Percentiles rank a stretch among this genome's conserved stretches.
phyloP scores from a whole-genome alignment of 352 stramenopile genomes.

The Globisporangium apiculatum region DNA sequence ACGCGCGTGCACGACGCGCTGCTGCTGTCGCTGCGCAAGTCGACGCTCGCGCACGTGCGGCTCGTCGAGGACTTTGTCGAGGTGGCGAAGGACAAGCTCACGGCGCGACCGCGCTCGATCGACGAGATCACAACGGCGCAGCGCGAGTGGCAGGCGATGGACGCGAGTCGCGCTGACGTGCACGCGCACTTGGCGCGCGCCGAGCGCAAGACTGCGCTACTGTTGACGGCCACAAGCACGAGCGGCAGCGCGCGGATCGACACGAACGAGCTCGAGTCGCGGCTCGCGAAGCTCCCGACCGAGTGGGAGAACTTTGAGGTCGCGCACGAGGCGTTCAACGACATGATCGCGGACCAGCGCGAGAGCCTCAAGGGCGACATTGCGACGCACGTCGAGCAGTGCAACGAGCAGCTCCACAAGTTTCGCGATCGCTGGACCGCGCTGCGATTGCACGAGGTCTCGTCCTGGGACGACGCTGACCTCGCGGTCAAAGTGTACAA shows the following conservation, averaged over 20 bases:
- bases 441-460: conserved; percentile 80
- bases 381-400: conserved; percentile 83
- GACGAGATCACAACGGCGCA: conserved; percentile 89
- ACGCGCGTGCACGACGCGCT: conserved; percentile 83
- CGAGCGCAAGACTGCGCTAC: conserved; percentile 82
- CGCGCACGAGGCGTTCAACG: conserved; percentile 91
- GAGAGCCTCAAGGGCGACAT: conserved; percentile 88
- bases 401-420: conserved; percentile 87
- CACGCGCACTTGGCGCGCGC: conserved; percentile 58
- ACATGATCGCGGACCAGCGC: conserved; percentile 94
- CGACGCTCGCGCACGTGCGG: conserved; percentile 66
- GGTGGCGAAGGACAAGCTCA: conserved; percentile 84
- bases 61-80: conserved; percentile 88
- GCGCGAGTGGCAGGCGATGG: conserved; percentile 88
- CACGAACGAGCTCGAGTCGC: conserved; percentile 67
- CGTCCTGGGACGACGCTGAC: conserved; percentile 63
- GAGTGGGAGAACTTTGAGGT: conserved; percentile 94
- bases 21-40: conserved; percentile 80
- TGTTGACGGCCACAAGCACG: conserved; percentile 42
- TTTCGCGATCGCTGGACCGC: conserved; percentile 87
- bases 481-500: conserved; percentile 70
- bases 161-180: conserved; percentile 45
- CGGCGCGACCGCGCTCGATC: conserved; percentile 85
- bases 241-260: conserved; percentile 42
- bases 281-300: conserved; percentile 69